A percentile compares a stretch with the other conserved stretches of the same genome.
Conservation (phyloP, 2,329 filamentous ascomycete genomes). For the Botrytis aclada region DNA sequence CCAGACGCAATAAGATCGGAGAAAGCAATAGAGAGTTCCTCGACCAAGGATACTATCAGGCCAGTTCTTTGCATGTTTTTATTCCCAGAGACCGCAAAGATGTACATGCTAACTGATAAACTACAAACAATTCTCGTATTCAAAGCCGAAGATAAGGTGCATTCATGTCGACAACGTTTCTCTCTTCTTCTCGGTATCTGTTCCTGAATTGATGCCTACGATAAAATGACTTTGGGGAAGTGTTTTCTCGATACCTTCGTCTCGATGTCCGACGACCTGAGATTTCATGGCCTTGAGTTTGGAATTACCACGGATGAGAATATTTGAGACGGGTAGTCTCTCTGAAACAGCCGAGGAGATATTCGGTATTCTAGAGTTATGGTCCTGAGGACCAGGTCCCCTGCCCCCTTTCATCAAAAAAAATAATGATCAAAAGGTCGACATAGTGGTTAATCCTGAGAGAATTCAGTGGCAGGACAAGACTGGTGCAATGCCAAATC, state of each 20-base stretch:
- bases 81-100: background rate
- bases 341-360: background rate
- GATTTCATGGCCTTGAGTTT: background rate
- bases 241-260: background rate
- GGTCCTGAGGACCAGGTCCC: rapidly evolving
- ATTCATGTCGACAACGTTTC: background rate
- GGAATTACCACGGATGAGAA: background rate
- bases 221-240: too few species aligned
- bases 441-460: background rate
- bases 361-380: background rate
- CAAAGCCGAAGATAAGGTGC: too few species aligned
- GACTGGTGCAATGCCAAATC: background rate
- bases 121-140: rapidly evolving
- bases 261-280: background rate
- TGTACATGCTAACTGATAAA: background rate
- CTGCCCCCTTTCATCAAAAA: background rate
- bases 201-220: too few species aligned
- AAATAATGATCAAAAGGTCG: background rate
- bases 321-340: background rate
- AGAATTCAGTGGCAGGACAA: background rate
- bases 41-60: background rate
- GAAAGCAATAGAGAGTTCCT: background rate
- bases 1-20: rapidly evolving
- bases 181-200: too few species aligned
- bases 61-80: background rate